Evolutionary conservation across 345 rosid genomes (phyloP), one percentile per base, ranked within the genome.

Genomic region (Bretschneidera sinensis): DNA sequence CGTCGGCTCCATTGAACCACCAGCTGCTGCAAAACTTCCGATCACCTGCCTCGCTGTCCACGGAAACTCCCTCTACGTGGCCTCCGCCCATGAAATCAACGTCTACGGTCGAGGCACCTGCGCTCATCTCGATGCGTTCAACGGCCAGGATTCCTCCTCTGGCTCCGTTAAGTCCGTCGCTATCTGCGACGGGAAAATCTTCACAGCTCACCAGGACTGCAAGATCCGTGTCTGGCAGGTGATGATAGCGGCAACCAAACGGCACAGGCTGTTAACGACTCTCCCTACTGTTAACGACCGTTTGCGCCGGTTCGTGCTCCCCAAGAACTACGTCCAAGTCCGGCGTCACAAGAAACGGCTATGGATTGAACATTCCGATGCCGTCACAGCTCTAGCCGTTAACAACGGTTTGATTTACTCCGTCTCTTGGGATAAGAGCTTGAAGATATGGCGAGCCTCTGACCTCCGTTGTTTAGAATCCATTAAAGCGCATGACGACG

Each of bases 341-440:
- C 92, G 94, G 54, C 97, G 98, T 55, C 95, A 89, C 57, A 71
- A 48, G 43, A 83, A 81, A 74, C 63, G 71, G 65, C 79, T 92
- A 20, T 89, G 96, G 97, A 89, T 89, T 25, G 84, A 92, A 61
- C 98, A 89, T 47, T 91, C 89, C 34, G 98, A 92, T 78, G 92
- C 97, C 65, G 82, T 92, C n/a, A 81, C 96, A 0, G 87, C 78
- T 6, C 86, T 89, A 10, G 89, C 91, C 47, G 82, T 76, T 16
- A 76, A 64, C 48, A 61, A 70, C 51, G 86, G 85, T 4, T 60
- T 84, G 55, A 75, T 89, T 53, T 89, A 85, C 76, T 87, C 98
- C 0, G 92, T 87, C 60, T 92, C 97, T 11, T 92, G 97, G 98
- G 97, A 92, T 59, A 85, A 72, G 71, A 76, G 79, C 10, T 65